Conservation (phyloP, 805 yeast genomes). For the Teunomyces pallodes region DNA sequence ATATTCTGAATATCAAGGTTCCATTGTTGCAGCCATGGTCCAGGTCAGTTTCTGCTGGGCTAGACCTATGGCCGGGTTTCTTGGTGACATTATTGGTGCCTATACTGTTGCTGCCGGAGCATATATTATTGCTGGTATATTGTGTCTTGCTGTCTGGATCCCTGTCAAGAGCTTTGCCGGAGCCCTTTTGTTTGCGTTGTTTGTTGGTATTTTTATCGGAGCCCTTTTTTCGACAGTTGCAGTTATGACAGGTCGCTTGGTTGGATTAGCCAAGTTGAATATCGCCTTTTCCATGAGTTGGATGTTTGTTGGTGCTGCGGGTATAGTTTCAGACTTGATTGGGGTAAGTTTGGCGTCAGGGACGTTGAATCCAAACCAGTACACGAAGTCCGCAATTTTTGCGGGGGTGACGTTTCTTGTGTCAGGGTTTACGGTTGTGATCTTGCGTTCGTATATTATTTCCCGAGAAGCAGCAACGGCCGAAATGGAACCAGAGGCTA, state of each 20-base stretch:
- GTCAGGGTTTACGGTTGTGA: slow-evolving; percentile 39
- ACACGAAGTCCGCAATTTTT: slow-evolving; percentile 53
- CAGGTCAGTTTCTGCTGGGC: slow-evolving; percentile 56
- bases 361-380: slow-evolving; percentile 43
- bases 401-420: slow-evolving; percentile 55
- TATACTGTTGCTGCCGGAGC: slow-evolving; percentile 38
- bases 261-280: slow-evolving; percentile 53
- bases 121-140: slow-evolving; percentile 25
- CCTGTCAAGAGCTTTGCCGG: slow-evolving; percentile 59
- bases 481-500: slow-evolving; percentile 9
- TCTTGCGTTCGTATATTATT: slow-evolving; percentile 55
- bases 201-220: slow-evolving; percentile 61
- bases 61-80: slow-evolving; percentile 53
- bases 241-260: slow-evolving; percentile 49
- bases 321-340: slow-evolving; percentile 58
- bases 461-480: slow-evolving; percentile 40
- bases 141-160: slow-evolving; percentile 36
- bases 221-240: slow-evolving; percentile 56
- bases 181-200: slow-evolving; percentile 48
- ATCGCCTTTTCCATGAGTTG: slow-evolving; percentile 52
- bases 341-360: slow-evolving; percentile 50
- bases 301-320: slow-evolving; percentile 49
- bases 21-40: slow-evolving; percentile 58
- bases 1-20: slow-evolving; percentile 51
- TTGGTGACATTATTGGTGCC: slow-evolving; percentile 53